Conservation (phyloP, 1,139 yeast genomes). For the Saccharomyces hybrid region DNA sequence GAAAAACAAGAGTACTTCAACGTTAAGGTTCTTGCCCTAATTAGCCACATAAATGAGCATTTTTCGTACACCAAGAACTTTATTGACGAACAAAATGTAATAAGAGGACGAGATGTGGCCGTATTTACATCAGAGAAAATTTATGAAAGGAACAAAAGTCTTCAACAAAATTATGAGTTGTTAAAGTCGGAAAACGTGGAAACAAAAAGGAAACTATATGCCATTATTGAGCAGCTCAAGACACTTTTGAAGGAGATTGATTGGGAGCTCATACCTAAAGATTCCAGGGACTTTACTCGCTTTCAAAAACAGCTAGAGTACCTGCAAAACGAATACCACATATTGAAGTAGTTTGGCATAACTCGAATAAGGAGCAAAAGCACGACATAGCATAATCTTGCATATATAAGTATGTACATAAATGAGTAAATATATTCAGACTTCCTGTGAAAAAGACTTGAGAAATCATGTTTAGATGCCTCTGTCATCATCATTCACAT, state of each 20-base stretch:
- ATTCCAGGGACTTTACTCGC: slow-evolving; percentile 9
- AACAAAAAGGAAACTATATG: slow-evolving; percentile 13
- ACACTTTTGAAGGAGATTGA: slow-evolving; percentile 13
- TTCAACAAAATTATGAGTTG: slow-evolving; percentile 10
- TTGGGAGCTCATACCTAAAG: slow-evolving; percentile 19
- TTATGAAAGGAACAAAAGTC: slow-evolving; percentile 8
- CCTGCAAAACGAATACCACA: slow-evolving; percentile 15
- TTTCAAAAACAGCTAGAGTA: slow-evolving; percentile 10
- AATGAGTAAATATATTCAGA: background rate
- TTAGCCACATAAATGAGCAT: slow-evolving; percentile 26
- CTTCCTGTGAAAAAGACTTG: background rate
- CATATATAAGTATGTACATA: background rate
- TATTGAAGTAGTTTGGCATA: background rate
- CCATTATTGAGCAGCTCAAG: slow-evolving; percentile 13
- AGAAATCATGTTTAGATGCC: background rate
- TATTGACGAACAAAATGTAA: slow-evolving; percentile 7
- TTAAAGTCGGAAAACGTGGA: slow-evolving; percentile 7
- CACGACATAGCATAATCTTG: background rate
- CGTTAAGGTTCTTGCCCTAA: slow-evolving; percentile 20
- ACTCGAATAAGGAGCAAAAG: background rate
- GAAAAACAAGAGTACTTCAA: slow-evolving; percentile 29
- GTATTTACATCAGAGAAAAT: slow-evolving; percentile 14
- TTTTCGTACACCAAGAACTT: slow-evolving; percentile 25
- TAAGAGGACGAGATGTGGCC: slow-evolving; percentile 12
- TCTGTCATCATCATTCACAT: background rate